Evolutionary conservation across 2,329 filamentous ascomycete genomes (phyloP).

Genomic region (Pseudocercospora crystallina): DNA sequence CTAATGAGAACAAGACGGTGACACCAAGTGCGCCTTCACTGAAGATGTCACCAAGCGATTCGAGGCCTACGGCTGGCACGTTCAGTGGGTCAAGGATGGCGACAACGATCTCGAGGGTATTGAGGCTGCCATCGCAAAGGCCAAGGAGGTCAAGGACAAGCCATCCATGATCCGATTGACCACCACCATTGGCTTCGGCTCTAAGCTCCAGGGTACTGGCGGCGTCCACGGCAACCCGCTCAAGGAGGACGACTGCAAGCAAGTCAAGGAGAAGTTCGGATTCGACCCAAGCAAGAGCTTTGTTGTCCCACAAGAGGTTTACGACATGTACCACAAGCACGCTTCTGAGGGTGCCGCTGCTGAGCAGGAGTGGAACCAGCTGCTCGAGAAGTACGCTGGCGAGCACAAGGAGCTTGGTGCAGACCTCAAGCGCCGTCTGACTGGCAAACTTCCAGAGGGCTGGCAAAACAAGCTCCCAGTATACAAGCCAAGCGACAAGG

Average conservation of each 20-base stretch:
- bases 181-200: constrained; percentile 97
- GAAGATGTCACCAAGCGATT: constrained; percentile 95
- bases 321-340: constrained; percentile 85
- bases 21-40: constrained; percentile 94
- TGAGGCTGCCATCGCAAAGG: constrained; percentile 81
- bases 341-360: constrained; percentile 80
- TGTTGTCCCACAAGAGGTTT: constrained; percentile 89
- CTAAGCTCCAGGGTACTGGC: constrained; percentile 86
- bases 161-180: constrained; percentile 94
- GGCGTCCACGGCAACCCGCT: constrained; percentile 95
- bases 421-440: constrained; percentile 78
- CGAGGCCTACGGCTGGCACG: constrained; percentile 96
- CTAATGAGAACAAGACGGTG: constrained; percentile 64
- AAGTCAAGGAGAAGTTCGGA: constrained; percentile 91
- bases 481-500: constrained; percentile 82
- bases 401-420: constrained; percentile 75
- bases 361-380: constrained; percentile 93
- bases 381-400: constrained; percentile 81
- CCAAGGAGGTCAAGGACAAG: constrained; percentile 89
- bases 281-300: constrained; percentile 95
- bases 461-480: constrained; percentile 93
- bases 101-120: constrained; percentile 85
- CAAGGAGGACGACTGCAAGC: constrained; percentile 89
- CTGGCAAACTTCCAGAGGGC: constrained; percentile 83
- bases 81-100: constrained; percentile 78